Conservation (phyloP, 208 protist species). For the Acanthamoeba sp. region DNA sequence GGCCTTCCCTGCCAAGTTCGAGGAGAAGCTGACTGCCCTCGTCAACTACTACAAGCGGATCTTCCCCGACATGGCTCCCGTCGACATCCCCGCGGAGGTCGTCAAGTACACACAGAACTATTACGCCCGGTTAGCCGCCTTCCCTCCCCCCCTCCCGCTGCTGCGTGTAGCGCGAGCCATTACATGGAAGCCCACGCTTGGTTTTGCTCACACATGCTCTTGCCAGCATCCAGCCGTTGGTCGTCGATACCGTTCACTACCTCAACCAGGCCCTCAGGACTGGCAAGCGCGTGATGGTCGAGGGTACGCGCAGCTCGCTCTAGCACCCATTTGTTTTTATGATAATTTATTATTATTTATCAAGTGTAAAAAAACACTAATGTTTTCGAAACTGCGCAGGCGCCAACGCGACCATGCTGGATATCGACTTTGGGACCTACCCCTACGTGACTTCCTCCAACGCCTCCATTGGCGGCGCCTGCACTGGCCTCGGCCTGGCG, state of each 20-base stretch:
- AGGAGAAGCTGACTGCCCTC: slow-evolving; percentile 77
- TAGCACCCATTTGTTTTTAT: no score
- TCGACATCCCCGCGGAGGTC: slow-evolving; percentile 85
- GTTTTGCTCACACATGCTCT: no score
- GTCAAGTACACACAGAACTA: slow-evolving; percentile 80
- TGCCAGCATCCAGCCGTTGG: slow-evolving; percentile 71
- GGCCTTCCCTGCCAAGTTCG: slow-evolving; percentile 79
- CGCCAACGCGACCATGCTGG: slow-evolving; percentile 91
- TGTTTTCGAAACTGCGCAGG: slow-evolving; percentile 67
- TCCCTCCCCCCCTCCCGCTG: neutral
- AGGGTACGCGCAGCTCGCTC: neutral
- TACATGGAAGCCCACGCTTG: no score
- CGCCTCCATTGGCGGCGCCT: slow-evolving; percentile 82
- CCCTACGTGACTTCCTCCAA: slow-evolving; percentile 91
- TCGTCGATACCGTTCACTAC: slow-evolving; percentile 85
- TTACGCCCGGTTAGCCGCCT: neutral
- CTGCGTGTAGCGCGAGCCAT: no score
- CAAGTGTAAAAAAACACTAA: neutral
- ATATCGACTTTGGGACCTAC: slow-evolving; percentile 92
- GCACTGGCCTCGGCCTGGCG: slow-evolving; percentile 87
- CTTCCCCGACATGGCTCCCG: slow-evolving; percentile 54
- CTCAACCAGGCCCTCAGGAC: slow-evolving; percentile 79
- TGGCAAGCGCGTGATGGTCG: slow-evolving; percentile 76
- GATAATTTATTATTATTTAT: no score
- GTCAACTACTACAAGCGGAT: slow-evolving; percentile 59